Evolutionary conservation across 2,329 filamentous ascomycete genomes (phyloP), one percentile per base, ranked within the genome.

Genomic region (Davidsoniella neocaledoniae): DNA sequence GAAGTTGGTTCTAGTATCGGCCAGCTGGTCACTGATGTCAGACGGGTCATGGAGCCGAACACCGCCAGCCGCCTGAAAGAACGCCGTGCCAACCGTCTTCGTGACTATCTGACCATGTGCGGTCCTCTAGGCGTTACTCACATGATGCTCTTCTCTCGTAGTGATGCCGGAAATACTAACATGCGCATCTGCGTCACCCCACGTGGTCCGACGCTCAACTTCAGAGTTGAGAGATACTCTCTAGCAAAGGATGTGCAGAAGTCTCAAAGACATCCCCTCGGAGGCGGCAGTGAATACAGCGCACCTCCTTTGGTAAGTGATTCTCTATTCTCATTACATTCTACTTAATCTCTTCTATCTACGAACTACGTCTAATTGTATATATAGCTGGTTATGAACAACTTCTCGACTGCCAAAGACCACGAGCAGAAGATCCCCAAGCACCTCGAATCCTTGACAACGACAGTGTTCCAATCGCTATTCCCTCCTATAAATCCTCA

Each of bases 401-500:
- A 94, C 64, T 94, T 98, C 64, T 76, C 77, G 38, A 74, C 82
- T 25, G 70, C 68, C 29, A 60, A 73, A 42, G 74, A 79, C 51
- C 66, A 75, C 26, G 74, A 72, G 51, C 75, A 78, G 19, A 78
- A 82, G 54, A 80, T 94, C n/a, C 87, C 90, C 4, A 93, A 86
- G 61, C 88, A 95, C 58, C 83, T 98, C 60, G 91, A 98, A 66
- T 82, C 83, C 21, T 79, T 98, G 29, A 81, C 87, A 2, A 96
- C 88, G 2, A 93, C 87, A 43, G 80, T 95, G 59, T 98, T 96
- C 67, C 90, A 95, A 64, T 94, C 86, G 6, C 76, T 98, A 36
- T 96, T 98, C 60, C 90, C 91, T 3, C 86, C 88, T 1, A 95
- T 98, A 64, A 91, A 91, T 58, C 91, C 91, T 0, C 86, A 94